Conservation (phyloP, 768 basidiomycete species). For the Leucocoprinus sp. region DNA sequence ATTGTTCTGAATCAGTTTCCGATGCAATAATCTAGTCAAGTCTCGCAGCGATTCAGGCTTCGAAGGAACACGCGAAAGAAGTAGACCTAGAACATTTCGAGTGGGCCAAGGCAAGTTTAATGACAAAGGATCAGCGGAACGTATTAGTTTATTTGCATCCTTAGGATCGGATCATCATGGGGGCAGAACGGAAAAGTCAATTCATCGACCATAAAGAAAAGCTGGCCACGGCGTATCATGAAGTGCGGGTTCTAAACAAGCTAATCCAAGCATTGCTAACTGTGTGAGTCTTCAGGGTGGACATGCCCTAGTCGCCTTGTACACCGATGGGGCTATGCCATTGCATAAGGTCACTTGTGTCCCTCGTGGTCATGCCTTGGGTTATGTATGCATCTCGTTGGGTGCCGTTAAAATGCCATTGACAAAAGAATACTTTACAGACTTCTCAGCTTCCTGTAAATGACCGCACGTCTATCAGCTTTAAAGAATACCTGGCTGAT, state of each 20-base stretch:
- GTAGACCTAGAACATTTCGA: slow-evolving; percentile 84
- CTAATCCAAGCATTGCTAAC: slow-evolving; percentile 5
- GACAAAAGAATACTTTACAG: slow-evolving; percentile 27
- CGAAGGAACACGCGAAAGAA: slow-evolving; percentile 67
- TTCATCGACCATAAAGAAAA: slow-evolving; percentile 85
- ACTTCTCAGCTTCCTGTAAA: slow-evolving; percentile 73
- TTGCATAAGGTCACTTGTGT: slow-evolving; percentile 97
- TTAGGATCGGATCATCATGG: slow-evolving; percentile 93
- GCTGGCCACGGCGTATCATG: slow-evolving; percentile 91
- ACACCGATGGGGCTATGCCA: slow-evolving; percentile 93
- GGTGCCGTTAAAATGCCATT: slow-evolving; percentile 8
- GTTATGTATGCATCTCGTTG: slow-evolving; percentile 49
- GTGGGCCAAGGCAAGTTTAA: slow-evolving; percentile 78
- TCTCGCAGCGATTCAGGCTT: slow-evolving; percentile 92
- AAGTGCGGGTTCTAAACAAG: slow-evolving; percentile 39
- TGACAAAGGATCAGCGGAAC: neutral
- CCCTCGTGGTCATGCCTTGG: slow-evolving; percentile 90
- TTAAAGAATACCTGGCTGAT: slow-evolving; percentile 66
- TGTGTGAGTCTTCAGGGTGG: slow-evolving; percentile 49
- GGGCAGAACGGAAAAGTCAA: slow-evolving; percentile 85
- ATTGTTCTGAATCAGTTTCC: slow-evolving; percentile 2
- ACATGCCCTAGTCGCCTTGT: slow-evolving; percentile 89
- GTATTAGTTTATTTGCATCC: neutral
- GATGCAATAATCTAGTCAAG: slow-evolving; percentile 23
- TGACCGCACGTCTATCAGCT: slow-evolving; percentile 64